phyloP scores from a whole-genome alignment of 371 early-diverging fungal species.

The Lichtheimia ramosa region DNA sequence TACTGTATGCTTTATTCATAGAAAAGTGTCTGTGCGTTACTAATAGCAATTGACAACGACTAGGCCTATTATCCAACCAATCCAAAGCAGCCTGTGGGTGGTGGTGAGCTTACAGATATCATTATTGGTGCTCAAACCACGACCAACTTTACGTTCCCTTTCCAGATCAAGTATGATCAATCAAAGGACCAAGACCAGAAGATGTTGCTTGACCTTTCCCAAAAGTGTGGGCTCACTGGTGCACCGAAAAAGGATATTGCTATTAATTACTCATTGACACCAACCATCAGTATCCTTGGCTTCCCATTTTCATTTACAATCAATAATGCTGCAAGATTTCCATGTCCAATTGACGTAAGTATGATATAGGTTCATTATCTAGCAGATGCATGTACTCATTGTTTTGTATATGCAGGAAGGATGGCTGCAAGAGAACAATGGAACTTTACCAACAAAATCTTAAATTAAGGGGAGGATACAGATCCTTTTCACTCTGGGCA shows the following conservation, averaged over 20 bases:
- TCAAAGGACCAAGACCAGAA: slow-evolving; percentile 22
- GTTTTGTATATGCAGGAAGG: too few relatives aligned
- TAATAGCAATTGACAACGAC: neutral
- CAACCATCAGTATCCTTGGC: slow-evolving; percentile 20
- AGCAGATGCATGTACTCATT: too few relatives aligned
- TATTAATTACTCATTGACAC: slow-evolving; percentile 18
- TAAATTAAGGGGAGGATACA: too few relatives aligned
- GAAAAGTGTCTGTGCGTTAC: neutral
- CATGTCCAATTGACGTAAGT: slow-evolving; percentile 24
- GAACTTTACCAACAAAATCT: too few relatives aligned
- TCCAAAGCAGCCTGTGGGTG: slow-evolving; percentile 30
- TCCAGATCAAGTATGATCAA: slow-evolving; percentile 29
- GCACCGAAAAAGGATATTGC: slow-evolving; percentile 15
- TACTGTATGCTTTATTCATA: slow-evolving; percentile 17
- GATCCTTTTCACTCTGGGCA: too few relatives aligned
- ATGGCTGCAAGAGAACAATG: too few relatives aligned
- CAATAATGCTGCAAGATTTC: slow-evolving; percentile 10
- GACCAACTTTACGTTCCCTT: slow-evolving; percentile 36
- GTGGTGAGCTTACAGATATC: slow-evolving; percentile 29
- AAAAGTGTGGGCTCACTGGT: slow-evolving; percentile 36
- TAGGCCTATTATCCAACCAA: slow-evolving; percentile 47
- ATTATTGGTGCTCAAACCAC: slow-evolving; percentile 28
- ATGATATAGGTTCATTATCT: too few relatives aligned
- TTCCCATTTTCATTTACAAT: slow-evolving; percentile 18
- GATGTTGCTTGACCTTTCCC: slow-evolving; percentile 36